These are phyloP conservation scores for Candida arabinofermentans DNA, from an alignment of 805 yeast genomes.

Conservation along the genomic window DNA sequence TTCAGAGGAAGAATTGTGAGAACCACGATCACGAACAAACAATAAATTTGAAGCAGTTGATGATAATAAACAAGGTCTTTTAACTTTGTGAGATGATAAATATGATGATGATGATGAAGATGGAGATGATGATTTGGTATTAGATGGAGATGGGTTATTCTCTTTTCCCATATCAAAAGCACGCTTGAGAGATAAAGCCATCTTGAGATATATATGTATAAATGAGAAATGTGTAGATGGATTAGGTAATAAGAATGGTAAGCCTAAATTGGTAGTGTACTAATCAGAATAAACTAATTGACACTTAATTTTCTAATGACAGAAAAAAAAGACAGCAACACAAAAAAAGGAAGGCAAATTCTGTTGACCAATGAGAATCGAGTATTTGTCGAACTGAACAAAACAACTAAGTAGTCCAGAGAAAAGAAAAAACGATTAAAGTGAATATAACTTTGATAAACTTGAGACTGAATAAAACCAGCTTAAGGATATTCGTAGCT, in stretches of 20 bases:
- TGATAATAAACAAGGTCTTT: constrained; percentile 13
- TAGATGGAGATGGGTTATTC: constrained; percentile 12
- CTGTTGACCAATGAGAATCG: constrained; percentile 21
- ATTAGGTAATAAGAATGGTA: constrained; percentile 1
- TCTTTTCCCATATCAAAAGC: constrained; percentile 18
- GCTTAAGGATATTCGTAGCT: not conserved
- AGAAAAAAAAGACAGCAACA: constrained; percentile 2
- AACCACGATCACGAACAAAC: constrained; percentile 9
- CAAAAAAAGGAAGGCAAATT: not conserved
- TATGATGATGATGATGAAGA: not conserved
- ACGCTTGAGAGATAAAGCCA: constrained; percentile 29
- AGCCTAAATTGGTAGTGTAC: not conserved
- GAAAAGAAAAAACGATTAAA: not conserved
- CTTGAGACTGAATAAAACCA: constrained; percentile 1
- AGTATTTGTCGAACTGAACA: constrained; percentile 27
- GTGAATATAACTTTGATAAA: not conserved
- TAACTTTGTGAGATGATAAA: constrained; percentile 3
- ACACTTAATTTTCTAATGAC: not conserved
- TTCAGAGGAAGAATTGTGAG: constrained; percentile 19
- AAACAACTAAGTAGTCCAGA: constrained; percentile 38
- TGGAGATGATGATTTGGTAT: constrained; percentile 5
- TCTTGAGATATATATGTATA: constrained; percentile 3
- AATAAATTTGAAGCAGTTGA: constrained; percentile 10
- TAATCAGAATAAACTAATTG: not conserved
- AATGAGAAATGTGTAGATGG: constrained; percentile 2